A percentile compares a stretch with the other conserved stretches of the same genome.
These are phyloP conservation scores for Nemania diffusa DNA, from an alignment of 2,329 filamentous ascomycete genomes.

Conservation along the genomic window DNA sequence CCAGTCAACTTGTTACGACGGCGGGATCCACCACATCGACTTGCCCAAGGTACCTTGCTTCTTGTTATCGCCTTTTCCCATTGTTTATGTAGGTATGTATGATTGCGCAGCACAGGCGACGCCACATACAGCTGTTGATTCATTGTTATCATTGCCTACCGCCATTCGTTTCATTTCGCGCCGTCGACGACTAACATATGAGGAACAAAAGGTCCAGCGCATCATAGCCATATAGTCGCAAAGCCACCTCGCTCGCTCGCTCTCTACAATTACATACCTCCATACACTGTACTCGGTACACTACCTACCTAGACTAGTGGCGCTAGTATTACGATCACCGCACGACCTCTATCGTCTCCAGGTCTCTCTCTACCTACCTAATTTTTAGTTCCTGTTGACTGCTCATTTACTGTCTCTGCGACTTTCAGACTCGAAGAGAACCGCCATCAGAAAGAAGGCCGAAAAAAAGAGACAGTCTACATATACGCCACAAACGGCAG, in stretches of 20 bases:
- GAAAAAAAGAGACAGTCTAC: constrained; percentile 1
- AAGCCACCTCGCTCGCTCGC: constrained; percentile 12
- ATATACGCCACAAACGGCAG: constrained; percentile 16
- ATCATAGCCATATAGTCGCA: constrained; percentile 16
- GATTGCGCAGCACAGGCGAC: constrained; percentile 21
- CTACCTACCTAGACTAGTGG: neutral
- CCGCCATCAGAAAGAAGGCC: neutral
- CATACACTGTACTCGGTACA: too few species aligned
- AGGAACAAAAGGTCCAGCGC: constrained; percentile 3
- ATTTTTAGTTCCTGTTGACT: neutral
- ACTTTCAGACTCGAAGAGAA: neutral
- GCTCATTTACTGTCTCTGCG: neutral
- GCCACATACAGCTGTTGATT: constrained; percentile 17
- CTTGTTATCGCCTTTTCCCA: constrained; percentile 20
- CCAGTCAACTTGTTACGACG: constrained; percentile 22
- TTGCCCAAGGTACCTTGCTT: constrained; percentile 22
- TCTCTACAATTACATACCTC: too few species aligned
- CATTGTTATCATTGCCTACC: constrained; percentile 26
- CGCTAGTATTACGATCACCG: constrained; percentile 7
- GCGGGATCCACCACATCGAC: constrained; percentile 21
- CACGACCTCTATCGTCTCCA: neutral
- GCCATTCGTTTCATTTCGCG: constrained; percentile 29
- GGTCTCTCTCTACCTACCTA: neutral
- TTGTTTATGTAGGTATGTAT: too few species aligned
- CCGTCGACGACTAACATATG: constrained; percentile 5